Conservation (phyloP, 371 early-diverging fungal genomes). For the Lichtheimia hyalospora region DNA sequence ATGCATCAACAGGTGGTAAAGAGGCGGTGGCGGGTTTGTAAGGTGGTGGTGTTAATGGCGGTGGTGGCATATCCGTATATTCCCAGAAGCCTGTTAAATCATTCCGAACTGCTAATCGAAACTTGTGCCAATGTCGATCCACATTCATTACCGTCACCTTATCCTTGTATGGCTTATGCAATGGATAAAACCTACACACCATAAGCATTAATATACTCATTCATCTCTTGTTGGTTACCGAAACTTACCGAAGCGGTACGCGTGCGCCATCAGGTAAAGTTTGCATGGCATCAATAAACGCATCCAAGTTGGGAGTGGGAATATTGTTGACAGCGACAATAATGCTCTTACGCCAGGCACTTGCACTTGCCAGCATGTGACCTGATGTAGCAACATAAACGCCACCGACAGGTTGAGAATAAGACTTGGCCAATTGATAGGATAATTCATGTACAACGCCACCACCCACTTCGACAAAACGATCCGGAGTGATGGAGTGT, state of each 20-base stretch:
- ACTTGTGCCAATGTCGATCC: constrained; percentile 82
- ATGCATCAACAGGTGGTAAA: constrained; percentile 57
- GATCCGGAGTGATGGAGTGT: constrained; percentile 70
- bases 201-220: no score
- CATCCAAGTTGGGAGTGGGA: constrained; percentile 76
- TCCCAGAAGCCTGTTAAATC: constrained; percentile 85
- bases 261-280: constrained; percentile 74
- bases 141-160: constrained; percentile 77
- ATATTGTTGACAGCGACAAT: constrained; percentile 66
- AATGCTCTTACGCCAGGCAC: constrained; percentile 66
- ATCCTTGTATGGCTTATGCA: constrained; percentile 70
- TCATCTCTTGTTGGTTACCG: no score
- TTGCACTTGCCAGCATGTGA: constrained; percentile 64
- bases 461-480: constrained; percentile 83
- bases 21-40: constrained; percentile 61
- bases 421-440: constrained; percentile 81
- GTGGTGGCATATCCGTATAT: constrained; percentile 66
- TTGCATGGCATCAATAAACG: constrained; percentile 69
- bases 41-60: constrained; percentile 39
- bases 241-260: constrained; percentile 63
- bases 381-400: constrained; percentile 82
- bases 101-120: constrained; percentile 74
- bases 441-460: constrained; percentile 78
- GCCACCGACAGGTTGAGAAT: constrained; percentile 71
- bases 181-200: constrained; percentile 54